Conservation (phyloP, 345 rosid species). For the Durio zibethinus region DNA sequence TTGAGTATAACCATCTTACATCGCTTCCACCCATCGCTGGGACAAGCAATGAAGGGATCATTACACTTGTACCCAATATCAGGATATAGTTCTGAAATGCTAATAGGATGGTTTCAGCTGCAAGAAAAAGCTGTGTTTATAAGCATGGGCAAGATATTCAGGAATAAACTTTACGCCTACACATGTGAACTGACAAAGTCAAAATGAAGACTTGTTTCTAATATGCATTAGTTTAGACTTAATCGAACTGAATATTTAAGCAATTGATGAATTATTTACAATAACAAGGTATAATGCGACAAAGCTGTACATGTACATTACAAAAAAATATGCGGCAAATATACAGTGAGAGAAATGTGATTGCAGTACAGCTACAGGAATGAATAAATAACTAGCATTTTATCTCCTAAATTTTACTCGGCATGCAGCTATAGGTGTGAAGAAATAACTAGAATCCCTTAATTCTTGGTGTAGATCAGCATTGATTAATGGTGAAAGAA, state of each 20-base stretch:
- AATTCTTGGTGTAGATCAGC: background rate
- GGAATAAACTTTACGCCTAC: background rate
- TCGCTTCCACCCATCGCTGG: slow-evolving; percentile 83
- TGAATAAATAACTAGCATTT: background rate
- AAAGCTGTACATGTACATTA: background rate
- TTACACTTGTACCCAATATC: slow-evolving; percentile 86
- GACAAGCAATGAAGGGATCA: slow-evolving; percentile 77
- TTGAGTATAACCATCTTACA: slow-evolving; percentile 44
- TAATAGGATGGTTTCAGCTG: slow-evolving; percentile 75
- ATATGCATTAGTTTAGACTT: background rate
- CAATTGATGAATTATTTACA: background rate
- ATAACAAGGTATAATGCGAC: background rate
- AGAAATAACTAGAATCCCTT: background rate
- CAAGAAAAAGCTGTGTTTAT: slow-evolving; percentile 21
- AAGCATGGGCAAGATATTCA: slow-evolving; percentile 8
- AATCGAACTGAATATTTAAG: background rate
- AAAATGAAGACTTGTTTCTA: background rate
- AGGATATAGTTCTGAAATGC: slow-evolving; percentile 95
- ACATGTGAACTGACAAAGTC: background rate
- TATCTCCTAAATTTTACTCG: background rate
- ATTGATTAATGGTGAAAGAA: background rate
- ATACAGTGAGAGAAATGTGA: background rate
- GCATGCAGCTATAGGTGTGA: background rate
- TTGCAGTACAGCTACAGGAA: background rate
- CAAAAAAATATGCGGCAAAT: background rate